Evolutionary conservation across 371 early-diverging fungal species (phyloP), one percentile per base, ranked within the genome.

Genomic region (Mucor saturninus): DNA sequence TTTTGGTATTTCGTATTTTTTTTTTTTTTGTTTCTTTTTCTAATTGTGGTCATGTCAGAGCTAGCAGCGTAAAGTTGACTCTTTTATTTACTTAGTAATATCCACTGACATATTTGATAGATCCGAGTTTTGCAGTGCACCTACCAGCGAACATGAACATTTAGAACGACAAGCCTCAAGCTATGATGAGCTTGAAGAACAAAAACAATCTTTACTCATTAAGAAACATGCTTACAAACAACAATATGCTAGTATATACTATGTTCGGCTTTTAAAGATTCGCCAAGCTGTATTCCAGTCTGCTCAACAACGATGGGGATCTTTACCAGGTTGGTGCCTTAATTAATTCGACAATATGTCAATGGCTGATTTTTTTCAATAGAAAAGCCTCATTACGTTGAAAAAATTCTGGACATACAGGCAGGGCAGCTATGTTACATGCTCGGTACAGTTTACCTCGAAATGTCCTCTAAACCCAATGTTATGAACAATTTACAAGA

Each of bases 181-280:
- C 0, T 77, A 64, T 50, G 80, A 83, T 45, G 67, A 74, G 48
- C 66, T 81, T 3, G 59, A 67, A 7, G 61, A 65, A 28, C 63
- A 82, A 8, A 75, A 78, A 45, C 72, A 82, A 2, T 53, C 58
- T 29, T 83, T 90, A 50, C 11, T 79, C 1, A 68, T 91, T 58
- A 76, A 73, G 35, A 69, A 85, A 31, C 77, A 81, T 8, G 60
- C 79, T 14, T 95, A 90, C 73, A 75, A 76, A 48, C 89, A 88
- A 55, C 96, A 97, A 72, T 97, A 89, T 77, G 91, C 96, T 31
- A 87, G 89, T 57, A 66, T 95, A 11, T 97, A 97, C 74, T 95
- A 85, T 72, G 69, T 83, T 50, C 88, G 97, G 7, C 83, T 95
- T 10, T 65, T 69, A 43, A 69, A 79, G 57, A 80, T 94, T 64